Percentiles rank a stretch among this genome's conserved stretches.
Conservation (phyloP, 2,329 filamentous ascomycete genomes). For the Escovopsis weberi region DNA sequence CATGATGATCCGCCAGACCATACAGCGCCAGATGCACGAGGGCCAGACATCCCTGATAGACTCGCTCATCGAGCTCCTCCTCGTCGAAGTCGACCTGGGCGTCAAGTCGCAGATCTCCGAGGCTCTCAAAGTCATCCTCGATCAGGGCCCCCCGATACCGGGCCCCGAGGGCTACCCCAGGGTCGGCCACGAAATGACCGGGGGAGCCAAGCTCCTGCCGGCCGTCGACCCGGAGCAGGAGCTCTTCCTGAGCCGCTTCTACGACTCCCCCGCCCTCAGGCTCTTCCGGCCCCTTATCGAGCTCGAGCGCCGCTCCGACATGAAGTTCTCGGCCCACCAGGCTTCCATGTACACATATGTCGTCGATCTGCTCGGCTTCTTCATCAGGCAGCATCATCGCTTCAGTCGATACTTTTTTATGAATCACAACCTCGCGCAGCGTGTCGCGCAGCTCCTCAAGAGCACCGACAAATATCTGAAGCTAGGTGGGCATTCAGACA, state of each 20-base stretch:
- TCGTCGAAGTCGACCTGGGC: constrained; percentile 83
- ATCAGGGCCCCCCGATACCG: constrained; percentile 42
- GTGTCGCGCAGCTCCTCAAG: constrained; percentile 68
- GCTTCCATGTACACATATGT: constrained; percentile 84
- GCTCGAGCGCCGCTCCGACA: constrained; percentile 53
- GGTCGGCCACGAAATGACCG: constrained; percentile 50
- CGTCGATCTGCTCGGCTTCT: constrained; percentile 87
- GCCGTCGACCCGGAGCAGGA: constrained; percentile 61
- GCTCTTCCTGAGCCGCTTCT: constrained; percentile 74
- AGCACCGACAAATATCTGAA: constrained; percentile 86
- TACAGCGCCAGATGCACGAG: constrained; percentile 82
- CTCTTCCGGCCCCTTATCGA: constrained; percentile 79
- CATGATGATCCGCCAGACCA: constrained; percentile 82
- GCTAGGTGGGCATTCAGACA: constrained; percentile 45
- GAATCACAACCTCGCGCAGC: constrained; percentile 59
- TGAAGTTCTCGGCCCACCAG: constrained; percentile 65
- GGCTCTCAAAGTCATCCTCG: constrained; percentile 83
- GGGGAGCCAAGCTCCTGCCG: constrained; percentile 42
- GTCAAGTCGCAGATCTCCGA: constrained; percentile 94
- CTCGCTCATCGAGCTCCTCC: constrained; percentile 77
- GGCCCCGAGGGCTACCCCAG: constrained; percentile 43
- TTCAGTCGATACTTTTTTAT: constrained; percentile 82
- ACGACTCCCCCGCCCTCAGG: constrained; percentile 70
- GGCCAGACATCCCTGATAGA: constrained; percentile 78
- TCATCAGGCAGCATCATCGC: constrained; percentile 75